Percentiles rank a stretch among this genome's conserved stretches.
Evolutionary conservation across 2,329 filamentous ascomycete genomes (phyloP).

Genomic region (Talaromyces piceae): DNA sequence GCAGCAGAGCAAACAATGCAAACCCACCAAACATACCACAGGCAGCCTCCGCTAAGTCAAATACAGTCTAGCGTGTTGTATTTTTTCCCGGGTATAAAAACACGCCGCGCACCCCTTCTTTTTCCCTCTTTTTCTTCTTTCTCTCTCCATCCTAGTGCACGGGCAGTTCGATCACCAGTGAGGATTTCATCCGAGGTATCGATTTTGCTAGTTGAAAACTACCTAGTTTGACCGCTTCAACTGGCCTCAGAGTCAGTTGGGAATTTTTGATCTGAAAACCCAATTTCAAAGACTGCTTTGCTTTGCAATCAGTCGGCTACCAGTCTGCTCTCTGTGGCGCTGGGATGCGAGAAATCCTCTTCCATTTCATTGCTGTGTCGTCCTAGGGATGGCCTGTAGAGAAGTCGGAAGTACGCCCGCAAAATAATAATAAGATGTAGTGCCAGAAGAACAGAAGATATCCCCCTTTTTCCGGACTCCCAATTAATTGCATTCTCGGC

Average conservation of each 20-base stretch:
- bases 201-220: slow-evolving; percentile 91
- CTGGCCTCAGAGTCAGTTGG: slow-evolving; percentile 62
- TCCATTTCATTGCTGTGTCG: slow-evolving; percentile 34
- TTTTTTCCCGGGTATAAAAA: slow-evolving; percentile 18
- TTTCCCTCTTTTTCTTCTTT: slow-evolving; percentile 26
- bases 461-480: too few species aligned
- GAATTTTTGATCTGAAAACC: slow-evolving; percentile 63
- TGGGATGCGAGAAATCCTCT: slow-evolving; percentile 14
- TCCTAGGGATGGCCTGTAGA: slow-evolving; percentile 31
- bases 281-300: slow-evolving; percentile 15
- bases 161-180: slow-evolving; percentile 78
- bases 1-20: slow-evolving; percentile 4
- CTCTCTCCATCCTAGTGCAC: slow-evolving; percentile 40
- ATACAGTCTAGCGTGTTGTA: not conserved
- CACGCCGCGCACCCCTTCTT: not conserved
- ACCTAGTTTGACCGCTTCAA: slow-evolving; percentile 67
- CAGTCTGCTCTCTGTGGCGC: slow-evolving; percentile 8
- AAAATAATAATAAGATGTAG: too few species aligned
- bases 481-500: too few species aligned
- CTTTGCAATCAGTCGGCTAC: too few species aligned
- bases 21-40: slow-evolving; percentile 1
- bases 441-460: too few species aligned
- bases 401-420: too few species aligned
- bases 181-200: slow-evolving; percentile 77
- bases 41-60: not conserved